phyloP scores from a whole-genome alignment of 306 rosid genomes.

The Betula pendula region DNA sequence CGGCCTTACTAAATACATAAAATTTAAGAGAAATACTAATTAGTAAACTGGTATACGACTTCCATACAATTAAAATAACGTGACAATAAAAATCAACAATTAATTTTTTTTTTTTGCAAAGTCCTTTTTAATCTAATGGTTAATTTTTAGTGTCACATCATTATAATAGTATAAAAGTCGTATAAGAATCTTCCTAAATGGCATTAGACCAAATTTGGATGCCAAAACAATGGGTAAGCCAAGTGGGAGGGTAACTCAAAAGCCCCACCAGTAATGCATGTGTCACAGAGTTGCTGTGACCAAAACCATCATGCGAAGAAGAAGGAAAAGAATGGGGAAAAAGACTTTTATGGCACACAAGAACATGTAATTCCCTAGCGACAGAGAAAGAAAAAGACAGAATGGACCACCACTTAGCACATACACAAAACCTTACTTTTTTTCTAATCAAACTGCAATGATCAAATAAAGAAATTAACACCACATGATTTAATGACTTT shows the following conservation, averaged over 20 bases:
- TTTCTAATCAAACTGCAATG: background rate
- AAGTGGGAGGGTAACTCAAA: background rate
- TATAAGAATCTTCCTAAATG: no score
- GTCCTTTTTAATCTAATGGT: no score
- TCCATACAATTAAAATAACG: no score
- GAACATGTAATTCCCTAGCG: background rate
- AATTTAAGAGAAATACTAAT: no score
- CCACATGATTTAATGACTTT: background rate
- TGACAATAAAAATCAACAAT: no score
- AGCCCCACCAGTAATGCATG: background rate
- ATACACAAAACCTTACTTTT: background rate
- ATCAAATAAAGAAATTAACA: background rate
- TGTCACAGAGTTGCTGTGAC: background rate
- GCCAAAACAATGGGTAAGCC: background rate
- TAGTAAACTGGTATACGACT: no score
- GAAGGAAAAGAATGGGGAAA: background rate
- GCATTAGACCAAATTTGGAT: no score
- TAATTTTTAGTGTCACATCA: no score
- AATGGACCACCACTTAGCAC: background rate
- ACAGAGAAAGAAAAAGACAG: constrained; percentile 14
- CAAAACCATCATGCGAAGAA: background rate
- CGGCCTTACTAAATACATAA: no score
- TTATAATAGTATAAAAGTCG: no score
- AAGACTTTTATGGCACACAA: background rate
- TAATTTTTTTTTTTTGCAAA: no score